A percentile compares a stretch with the other conserved stretches of the same genome.
Conservation (phyloP, 768 basidiomycete genomes). For the Ramaria rubella region DNA sequence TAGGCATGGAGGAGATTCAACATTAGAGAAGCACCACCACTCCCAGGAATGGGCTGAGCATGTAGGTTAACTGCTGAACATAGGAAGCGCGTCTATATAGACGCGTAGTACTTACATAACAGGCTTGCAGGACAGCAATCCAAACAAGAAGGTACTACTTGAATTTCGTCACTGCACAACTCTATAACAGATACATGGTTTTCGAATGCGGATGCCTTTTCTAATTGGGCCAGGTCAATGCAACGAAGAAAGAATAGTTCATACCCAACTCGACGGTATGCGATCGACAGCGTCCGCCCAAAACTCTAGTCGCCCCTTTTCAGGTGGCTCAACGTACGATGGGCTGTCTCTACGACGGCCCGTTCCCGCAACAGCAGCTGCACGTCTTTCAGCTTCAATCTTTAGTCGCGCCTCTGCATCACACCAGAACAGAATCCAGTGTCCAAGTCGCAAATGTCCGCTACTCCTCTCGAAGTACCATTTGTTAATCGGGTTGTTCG, state of each 20-base stretch:
- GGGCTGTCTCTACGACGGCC: constrained; percentile 57
- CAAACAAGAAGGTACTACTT: no score
- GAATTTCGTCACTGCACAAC: neutral
- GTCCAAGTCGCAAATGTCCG: constrained; percentile 78
- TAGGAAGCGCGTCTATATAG: neutral
- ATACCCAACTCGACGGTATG: constrained; percentile 78
- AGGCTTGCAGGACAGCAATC: no score
- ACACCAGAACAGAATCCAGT: constrained; percentile 98
- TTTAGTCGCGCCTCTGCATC: constrained; percentile 86
- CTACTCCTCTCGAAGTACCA: constrained; percentile 98
- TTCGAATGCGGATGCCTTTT: neutral
- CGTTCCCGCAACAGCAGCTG: constrained; percentile 42
- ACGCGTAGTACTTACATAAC: no score
- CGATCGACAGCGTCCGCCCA: constrained; percentile 66
- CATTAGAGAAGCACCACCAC: constrained; percentile 26
- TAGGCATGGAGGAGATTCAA: constrained; percentile 41
- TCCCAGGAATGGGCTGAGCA: neutral
- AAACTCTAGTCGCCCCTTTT: constrained; percentile 55
- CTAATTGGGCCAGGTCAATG: neutral
- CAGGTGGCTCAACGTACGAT: constrained; percentile 72
- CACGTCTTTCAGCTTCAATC: constrained; percentile 24
- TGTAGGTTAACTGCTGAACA: neutral
- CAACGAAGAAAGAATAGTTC: constrained; percentile 13
- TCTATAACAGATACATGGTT: neutral
- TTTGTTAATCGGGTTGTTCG: constrained; percentile 94